Base-by-base conservation (phyloP, 83 land plant species). In the Picea engelmannii region DNA sequence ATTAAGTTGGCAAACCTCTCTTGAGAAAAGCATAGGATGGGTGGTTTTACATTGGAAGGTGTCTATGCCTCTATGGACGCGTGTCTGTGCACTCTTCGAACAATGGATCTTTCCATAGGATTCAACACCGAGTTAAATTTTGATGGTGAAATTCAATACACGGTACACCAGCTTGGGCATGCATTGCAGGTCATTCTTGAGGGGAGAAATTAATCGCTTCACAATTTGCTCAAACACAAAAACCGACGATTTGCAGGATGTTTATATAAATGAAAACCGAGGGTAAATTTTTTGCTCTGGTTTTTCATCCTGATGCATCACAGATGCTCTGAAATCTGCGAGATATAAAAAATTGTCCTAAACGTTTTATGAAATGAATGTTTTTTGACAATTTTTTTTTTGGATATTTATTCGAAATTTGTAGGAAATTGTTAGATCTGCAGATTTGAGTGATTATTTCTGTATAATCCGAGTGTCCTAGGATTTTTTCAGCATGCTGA, bases 251-350 rank as follows among this genome's bases (percentile, higher is more conserved):
- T 16, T 20, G 12, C 84, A 90, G 89, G 93, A 90, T 68, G 95
- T 97, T 64, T 27, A 27, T 27, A 27, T 87, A 62, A 66, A 69
- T 66, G 88, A 90, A 10, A 80, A 85, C 16, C 93, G 84, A 60
- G 85, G 99, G 31, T 86, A 84, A 59, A 71, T 97, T 12, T 88
- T 90, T 80, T 97, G 93, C 88, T 95, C 98, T 3, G 87, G 85
- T 27, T n/a, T 97, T 97, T 81, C 98, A 97, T 55, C 99, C 99
- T 6, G 99, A 97, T 79, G 99, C 99, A 2, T 95, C 89, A 5
- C 75, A 25, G 49, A 66, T 95, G 25, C 70, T 93, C 24, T 83
- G 92, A 16, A 76, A 86, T 55, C 47, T 90, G 76, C 92, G 93
- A 81, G 78, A 35, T 63, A 27, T 27, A 27, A 27, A 27, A 27